These are phyloP conservation scores for Hericium alpestre DNA, from an alignment of 768 basidiomycete species.

Conservation along the genomic window DNA sequence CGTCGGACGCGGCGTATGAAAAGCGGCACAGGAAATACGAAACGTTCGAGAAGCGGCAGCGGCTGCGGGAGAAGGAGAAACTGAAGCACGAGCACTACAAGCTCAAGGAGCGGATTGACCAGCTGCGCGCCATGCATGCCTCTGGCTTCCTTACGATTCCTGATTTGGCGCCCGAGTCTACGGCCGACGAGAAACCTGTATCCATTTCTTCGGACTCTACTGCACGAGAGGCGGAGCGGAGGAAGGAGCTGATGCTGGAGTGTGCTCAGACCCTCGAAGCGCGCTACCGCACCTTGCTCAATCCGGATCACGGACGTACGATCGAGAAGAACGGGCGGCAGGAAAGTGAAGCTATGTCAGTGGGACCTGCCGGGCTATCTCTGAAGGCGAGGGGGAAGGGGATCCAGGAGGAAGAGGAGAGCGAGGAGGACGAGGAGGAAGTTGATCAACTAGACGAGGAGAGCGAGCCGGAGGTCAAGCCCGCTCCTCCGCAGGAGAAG, in stretches of 20 bases:
- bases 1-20: constrained; percentile 72
- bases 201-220: constrained; percentile 18
- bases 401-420: constrained; percentile 5
- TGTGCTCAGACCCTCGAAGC: constrained; percentile 56
- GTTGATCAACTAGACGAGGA: constrained; percentile 5
- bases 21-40: constrained; percentile 82
- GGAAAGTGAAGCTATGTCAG: constrained; percentile 2
- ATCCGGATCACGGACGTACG: constrained; percentile 20
- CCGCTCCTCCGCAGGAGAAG: constrained; percentile 8
- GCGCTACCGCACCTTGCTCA: constrained; percentile 66
- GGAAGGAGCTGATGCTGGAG: constrained; percentile 64
- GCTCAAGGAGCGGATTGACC: constrained; percentile 80
- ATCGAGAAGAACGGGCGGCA: constrained; percentile 3
- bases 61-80: constrained; percentile 84
- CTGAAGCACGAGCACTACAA: constrained; percentile 88
- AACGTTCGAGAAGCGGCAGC: constrained; percentile 74
- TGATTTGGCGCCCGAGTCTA: constrained; percentile 37
- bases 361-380: neutral
- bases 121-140: constrained; percentile 64
- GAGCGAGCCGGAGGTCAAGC: constrained; percentile 1
- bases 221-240: constrained; percentile 31
- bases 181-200: constrained; percentile 18
- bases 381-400: neutral
- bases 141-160: constrained; percentile 57
- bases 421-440: neutral